Base-by-base conservation (phyloP, 1,284 basidiomycete species). In the Anthracocystis panici-leucophaei region DNA sequence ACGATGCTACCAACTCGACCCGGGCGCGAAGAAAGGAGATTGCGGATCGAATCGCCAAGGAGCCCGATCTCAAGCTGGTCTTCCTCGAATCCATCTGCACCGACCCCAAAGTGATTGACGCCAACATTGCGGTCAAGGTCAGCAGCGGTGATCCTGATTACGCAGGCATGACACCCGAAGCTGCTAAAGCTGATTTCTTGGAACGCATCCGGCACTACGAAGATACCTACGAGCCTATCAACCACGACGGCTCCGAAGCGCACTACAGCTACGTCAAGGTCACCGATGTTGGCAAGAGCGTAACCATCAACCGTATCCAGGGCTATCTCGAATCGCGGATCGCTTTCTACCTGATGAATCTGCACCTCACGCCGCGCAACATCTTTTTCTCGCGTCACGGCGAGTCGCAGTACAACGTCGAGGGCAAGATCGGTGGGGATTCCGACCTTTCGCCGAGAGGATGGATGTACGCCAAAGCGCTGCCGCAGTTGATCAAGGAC, bases 321-420 rank as follows among this genome's bases (percentile, higher is more conserved):
- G 94, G 95, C 21, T 99, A 99, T 84, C 87, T 99, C 67, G 94
- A 97, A 84, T 94, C 93, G 88, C 91, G 97, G 40, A 96, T 99
- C 76, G 96, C 94, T 4, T 99, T 97, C 87, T 99, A 97, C 86
- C 88, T 99, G 65, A 98, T 97, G 95, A 99, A 99, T 86, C 86
- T 98, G 79, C 97, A 99, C 85, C 88, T 99, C 73, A 97, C 97
- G 81, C 96, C 97, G 14, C 89, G 97, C 68, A 94, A 92, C 85
- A 98, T 99, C 79, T 99, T 95, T 86, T 91, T 99, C 77, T 97
- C 97, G 9, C 88, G 97, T 79, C 97, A 99, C 83, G 97, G 97
- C 14, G 97, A 99, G 87, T 97, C 94, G 82, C 93, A 96, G 87
- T 98, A 90, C 87, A 99, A 99, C 83, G 91, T 99, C 5, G 91